These are phyloP conservation scores for Malus fusca DNA, from an alignment of 306 rosid genomes.

Conservation along the genomic window DNA sequence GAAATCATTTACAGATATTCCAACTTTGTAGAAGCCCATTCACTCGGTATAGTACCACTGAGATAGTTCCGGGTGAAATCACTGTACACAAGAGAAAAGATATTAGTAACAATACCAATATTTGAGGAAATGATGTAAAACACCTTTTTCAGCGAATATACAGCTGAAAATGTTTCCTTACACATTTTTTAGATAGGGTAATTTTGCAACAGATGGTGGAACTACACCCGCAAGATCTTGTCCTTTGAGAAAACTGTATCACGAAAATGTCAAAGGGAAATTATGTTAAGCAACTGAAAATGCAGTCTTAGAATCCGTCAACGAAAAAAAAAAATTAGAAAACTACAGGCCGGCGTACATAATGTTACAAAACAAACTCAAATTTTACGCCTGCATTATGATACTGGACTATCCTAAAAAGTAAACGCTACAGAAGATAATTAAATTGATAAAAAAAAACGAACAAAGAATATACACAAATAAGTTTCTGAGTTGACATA, in stretches of 20 bases:
- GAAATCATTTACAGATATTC: background rate
- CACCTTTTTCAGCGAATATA: background rate
- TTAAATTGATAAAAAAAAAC: background rate
- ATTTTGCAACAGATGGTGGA: slow-evolving; percentile 5
- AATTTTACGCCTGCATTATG: too few species aligned
- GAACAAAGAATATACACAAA: background rate
- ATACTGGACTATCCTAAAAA: background rate
- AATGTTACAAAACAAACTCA: too few species aligned
- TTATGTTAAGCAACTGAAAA: too few species aligned
- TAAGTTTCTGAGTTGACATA: background rate
- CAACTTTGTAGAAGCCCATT: slow-evolving; percentile 9
- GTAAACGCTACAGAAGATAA: background rate
- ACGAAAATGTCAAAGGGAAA: background rate
- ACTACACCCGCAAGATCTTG: slow-evolving; percentile 9
- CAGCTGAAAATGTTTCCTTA: background rate
- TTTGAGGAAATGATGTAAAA: background rate
- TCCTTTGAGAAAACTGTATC: background rate
- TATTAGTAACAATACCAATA: background rate
- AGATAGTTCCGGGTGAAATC: slow-evolving; percentile 11
- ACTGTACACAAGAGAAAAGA: background rate
- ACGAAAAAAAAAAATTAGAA: too few species aligned
- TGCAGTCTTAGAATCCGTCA: too few species aligned
- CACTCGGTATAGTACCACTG: slow-evolving; percentile 7
- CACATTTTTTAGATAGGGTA: background rate
- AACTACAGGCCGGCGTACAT: too few species aligned